Conservation (phyloP, 139 green algal species). For the Volvox reticuliferus region DNA sequence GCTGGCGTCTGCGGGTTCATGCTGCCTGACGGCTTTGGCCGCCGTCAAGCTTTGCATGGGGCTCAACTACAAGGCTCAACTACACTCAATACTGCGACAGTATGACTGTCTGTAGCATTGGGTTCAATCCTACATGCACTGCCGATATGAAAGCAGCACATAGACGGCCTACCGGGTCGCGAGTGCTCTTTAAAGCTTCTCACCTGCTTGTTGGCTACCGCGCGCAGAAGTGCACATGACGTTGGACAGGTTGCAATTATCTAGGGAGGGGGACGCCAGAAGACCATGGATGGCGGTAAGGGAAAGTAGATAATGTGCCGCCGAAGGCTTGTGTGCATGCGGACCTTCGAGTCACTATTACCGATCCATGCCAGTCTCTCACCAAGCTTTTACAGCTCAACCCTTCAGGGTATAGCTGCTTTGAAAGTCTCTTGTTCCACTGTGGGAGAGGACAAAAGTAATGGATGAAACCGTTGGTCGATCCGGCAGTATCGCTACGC, state of each 20-base stretch:
- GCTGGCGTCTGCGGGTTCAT: too few species aligned
- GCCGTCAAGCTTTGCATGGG: too few species aligned
- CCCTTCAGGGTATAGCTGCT: background rate
- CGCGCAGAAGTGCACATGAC: conserved; percentile 42
- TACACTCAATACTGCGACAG: too few species aligned
- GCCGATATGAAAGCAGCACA: too few species aligned
- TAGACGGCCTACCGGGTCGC: too few species aligned
- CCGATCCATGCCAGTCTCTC: background rate
- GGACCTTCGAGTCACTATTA: background rate
- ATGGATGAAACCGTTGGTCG: background rate
- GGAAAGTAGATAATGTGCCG: background rate
- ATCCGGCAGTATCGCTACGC: background rate
- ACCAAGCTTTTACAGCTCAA: background rate
- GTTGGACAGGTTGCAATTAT: conserved; percentile 50
- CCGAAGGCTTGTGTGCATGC: background rate
- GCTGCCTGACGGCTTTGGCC: too few species aligned
- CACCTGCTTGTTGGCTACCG: background rate
- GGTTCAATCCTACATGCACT: too few species aligned
- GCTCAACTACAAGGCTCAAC: too few species aligned
- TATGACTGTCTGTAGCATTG: too few species aligned
- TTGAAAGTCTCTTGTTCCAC: conserved; percentile 17
- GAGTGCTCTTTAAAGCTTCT: background rate
- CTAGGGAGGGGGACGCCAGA: background rate
- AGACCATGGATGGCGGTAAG: background rate
- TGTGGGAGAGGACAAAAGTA: background rate